Evolutionary conservation across 1,284 basidiomycete genomes (phyloP), one percentile per base, ranked within the genome.

Genomic region (Irpex sp.): DNA sequence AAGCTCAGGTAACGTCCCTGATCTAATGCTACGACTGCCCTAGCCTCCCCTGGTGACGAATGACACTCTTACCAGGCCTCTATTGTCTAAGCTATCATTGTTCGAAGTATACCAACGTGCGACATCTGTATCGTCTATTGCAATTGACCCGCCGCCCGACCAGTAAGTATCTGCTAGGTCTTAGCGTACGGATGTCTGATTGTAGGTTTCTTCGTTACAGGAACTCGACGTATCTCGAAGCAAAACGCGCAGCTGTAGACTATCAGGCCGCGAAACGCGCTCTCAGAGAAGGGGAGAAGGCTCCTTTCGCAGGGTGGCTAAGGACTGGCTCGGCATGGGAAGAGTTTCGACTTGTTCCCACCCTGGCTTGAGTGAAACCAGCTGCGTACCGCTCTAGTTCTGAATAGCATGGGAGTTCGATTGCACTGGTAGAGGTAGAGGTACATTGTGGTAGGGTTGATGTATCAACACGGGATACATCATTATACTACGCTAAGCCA

Each of bases 1-100:
- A 88, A 86, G 71, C 86, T 83, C 56, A 83, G 87, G 92, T 89
- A 62, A 46, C 39, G 75, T 61, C 6, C 33, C 31, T 37, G 43
- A 33, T n/a, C 17, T 15, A n/a, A 33, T 31, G 50, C 15, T 19
- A 26, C n/a, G 53, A 57, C 17, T 19, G 21, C 50, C 33, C 49
- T 19, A 21, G 49, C 37, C n/a, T 11, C 31, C 19, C 8, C 26
- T 59, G 26, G 35, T 58, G 47, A 26, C 3, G 26, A 21, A 26
- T 13, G 19, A 33, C 19, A 13, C n/a, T 9, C 6, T 11, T n/a
- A 7, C n/a, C 49, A 77, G 76, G 39, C 75, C 76, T 1, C 35
- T 70, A 1, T 64, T 77, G 6, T 77, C 72, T 5, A 78, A 78
- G 53, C 57, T 73, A 1, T 60, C 73, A 6, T 47, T 77, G 3